These are phyloP conservation scores for Pittosporum tobira DNA, from an alignment of 129 eudicot genomes.

Conservation along the genomic window DNA sequence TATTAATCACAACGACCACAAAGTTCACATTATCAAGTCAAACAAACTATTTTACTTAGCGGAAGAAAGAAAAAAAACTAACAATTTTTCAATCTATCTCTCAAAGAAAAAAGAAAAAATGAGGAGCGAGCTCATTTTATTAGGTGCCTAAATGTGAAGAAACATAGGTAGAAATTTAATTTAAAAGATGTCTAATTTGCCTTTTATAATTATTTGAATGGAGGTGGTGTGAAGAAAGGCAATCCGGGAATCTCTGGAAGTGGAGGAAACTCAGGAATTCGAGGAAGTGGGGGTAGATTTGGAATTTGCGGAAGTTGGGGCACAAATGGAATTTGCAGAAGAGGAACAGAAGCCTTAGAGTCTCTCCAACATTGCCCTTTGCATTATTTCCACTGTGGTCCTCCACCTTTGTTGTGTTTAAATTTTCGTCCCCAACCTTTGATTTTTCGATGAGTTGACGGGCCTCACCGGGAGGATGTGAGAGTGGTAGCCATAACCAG, in stretches of 20 bases:
- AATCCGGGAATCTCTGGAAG: not conserved
- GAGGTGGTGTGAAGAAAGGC: not conserved
- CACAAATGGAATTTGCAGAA: slow-evolving; percentile 3
- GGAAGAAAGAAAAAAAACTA: not conserved
- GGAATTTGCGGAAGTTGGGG: not conserved
- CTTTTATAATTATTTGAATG: not conserved
- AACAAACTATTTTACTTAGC: too few relatives aligned
- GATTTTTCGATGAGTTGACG: slow-evolving; percentile 1
- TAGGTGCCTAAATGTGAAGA: not conserved
- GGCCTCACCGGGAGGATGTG: not conserved
- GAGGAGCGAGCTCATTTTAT: not conserved
- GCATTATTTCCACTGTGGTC: not conserved
- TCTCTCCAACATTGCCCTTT: not conserved
- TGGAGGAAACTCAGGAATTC: not conserved
- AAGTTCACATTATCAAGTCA: not conserved
- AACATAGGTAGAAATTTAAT: not conserved
- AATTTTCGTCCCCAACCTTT: slow-evolving; percentile 3
- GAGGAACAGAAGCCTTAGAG: too few relatives aligned
- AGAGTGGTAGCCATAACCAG: not conserved
- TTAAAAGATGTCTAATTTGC: not conserved
- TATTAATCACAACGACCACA: slow-evolving; percentile 9
- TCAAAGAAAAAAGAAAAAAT: not conserved
- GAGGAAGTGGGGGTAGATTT: too few relatives aligned
- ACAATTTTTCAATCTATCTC: not conserved
- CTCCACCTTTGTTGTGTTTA: slow-evolving; percentile 4